Percentiles rank a stretch among this genome's conserved stretches.
Evolutionary conservation across 2,329 filamentous ascomycete species (phyloP).

Genomic region (Chrysosphaeria jannelii): DNA sequence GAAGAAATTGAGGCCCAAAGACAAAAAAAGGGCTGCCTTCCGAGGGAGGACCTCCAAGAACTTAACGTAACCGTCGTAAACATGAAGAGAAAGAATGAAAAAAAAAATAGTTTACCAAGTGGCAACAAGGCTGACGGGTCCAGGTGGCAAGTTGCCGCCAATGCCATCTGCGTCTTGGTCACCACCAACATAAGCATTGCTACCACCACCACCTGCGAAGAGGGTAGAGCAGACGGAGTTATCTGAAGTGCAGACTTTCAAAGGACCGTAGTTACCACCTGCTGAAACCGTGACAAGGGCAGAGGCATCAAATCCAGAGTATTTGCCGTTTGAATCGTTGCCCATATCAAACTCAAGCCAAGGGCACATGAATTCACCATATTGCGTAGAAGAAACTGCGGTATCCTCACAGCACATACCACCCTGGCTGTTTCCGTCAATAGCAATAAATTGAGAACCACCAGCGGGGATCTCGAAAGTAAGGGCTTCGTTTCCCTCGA

Average conservation of each 20-base stretch:
- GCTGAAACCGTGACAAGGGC: conserved; percentile 13
- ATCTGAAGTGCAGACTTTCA: conserved; percentile 11
- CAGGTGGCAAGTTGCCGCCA: conserved; percentile 9
- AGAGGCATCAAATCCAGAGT: conserved; percentile 20
- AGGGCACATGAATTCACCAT: conserved; percentile 13
- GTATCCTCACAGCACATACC: conserved; percentile 14
- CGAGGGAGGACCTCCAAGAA: too few relatives aligned
- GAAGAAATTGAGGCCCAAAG: not conserved
- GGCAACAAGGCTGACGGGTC: conserved; percentile 4
- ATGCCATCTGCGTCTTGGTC: conserved; percentile 9
- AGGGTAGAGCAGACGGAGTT: conserved; percentile 9
- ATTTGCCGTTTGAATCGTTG: conserved; percentile 14
- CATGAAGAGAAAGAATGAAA: not conserved
- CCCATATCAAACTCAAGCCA: conserved; percentile 21
- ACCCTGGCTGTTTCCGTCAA: conserved; percentile 17
- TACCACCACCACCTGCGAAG: conserved; percentile 6
- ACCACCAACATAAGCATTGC: conserved; percentile 10
- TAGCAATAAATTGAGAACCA: conserved; percentile 13
- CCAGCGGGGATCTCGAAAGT: conserved; percentile 12
- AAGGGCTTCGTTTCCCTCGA: conserved; percentile 10
- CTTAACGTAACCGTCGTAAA: conserved; percentile 1
- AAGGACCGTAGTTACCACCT: conserved; percentile 10
- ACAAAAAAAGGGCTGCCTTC: conserved; percentile 1
- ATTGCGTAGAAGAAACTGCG: conserved; percentile 9
- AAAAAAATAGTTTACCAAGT: conserved; percentile 3